Evolutionary conservation across 495 filamentous ascomycete genomes (phyloP).

Genomic region (Lentithecium fluviatile): DNA sequence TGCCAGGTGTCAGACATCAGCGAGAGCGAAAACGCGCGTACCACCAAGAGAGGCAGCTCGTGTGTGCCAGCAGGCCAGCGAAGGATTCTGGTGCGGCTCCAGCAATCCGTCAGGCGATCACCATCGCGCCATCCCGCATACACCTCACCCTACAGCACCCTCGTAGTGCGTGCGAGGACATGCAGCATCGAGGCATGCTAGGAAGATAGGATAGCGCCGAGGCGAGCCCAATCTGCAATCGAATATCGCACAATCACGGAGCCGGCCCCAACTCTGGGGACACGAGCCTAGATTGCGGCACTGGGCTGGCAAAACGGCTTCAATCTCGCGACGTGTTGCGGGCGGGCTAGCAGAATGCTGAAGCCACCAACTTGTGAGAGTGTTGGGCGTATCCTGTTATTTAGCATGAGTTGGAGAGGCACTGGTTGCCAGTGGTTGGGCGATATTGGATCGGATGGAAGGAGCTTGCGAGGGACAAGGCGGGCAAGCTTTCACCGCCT

Average conservation of each 20-base stretch:
- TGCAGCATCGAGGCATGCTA: not conserved
- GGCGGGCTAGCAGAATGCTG: no score
- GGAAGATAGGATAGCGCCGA: not conserved
- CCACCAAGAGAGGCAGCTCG: slow-evolving; percentile 21
- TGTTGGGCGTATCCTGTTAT: not conserved
- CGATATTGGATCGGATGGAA: slow-evolving; percentile 13
- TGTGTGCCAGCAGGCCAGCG: slow-evolving; percentile 1
- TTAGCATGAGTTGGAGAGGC: slow-evolving; percentile 2
- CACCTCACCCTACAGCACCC: no score
- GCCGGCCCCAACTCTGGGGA: not conserved
- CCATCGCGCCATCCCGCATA: not conserved
- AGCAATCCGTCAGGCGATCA: slow-evolving; percentile 4
- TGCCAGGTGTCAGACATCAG: not conserved
- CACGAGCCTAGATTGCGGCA: slow-evolving; percentile 6
- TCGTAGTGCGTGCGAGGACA: not conserved
- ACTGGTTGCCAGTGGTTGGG: slow-evolving; percentile 15
- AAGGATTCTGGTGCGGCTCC: slow-evolving; percentile 18
- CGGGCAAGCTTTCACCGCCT: not conserved
- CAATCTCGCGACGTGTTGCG: not conserved
- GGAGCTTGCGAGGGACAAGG: not conserved
- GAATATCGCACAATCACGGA: not conserved
- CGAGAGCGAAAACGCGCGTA: not conserved
- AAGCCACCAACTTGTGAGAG: not conserved
- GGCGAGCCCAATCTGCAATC: not conserved
- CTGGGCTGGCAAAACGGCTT: not conserved